Base-by-base conservation (phyloP, 345 rosid species). In the Gossypium raimondii region DNA sequence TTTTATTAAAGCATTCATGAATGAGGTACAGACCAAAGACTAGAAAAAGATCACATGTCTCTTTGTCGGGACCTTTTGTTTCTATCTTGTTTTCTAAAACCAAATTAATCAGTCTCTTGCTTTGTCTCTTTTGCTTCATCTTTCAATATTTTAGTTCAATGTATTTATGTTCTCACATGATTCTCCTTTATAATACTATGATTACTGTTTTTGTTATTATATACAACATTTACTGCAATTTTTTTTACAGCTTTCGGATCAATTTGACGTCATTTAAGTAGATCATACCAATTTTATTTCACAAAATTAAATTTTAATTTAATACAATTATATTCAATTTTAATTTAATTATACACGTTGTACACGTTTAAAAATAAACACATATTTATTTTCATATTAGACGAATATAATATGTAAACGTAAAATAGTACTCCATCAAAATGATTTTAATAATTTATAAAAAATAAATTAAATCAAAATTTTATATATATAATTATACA, bases 31-130 rank as follows among this genome's bases (percentile, higher is more conserved):
- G 7, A 52, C 52, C 58, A 6, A 68, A 25, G 11, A 56, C 60
- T 56, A 9, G 12, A 4, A 16, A n/a, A 17, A 34, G 11, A 0
- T 41, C 45, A 47, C 53, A 9, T 47, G 73, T 72, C 52, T 56
- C 41, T 72, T 27, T 66, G 73, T 67, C 73, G 45, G 73, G 22
- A 13, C 27, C 25, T 56, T 78, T 57, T 58, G 47, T 58, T 67
- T 13, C 6, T 13, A 59, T 59, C 2, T 16, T 52, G 57, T 52
- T 48, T 48, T 11, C 13, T 48, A 52, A 59, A 59, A 12, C 17
- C 38, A 59, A 25, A 59, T 24, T 12, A 59, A 59, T 12, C 38
- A 25, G 38, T 59, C 16, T 24, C 63, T 10, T 11, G 14, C 16
- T 24, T 24, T 58, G 63, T 58, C 34, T 56, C 74, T 12, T 56